Base-by-base conservation (phyloP, 306 rosid species). In the Pyrus bretschneideri region DNA sequence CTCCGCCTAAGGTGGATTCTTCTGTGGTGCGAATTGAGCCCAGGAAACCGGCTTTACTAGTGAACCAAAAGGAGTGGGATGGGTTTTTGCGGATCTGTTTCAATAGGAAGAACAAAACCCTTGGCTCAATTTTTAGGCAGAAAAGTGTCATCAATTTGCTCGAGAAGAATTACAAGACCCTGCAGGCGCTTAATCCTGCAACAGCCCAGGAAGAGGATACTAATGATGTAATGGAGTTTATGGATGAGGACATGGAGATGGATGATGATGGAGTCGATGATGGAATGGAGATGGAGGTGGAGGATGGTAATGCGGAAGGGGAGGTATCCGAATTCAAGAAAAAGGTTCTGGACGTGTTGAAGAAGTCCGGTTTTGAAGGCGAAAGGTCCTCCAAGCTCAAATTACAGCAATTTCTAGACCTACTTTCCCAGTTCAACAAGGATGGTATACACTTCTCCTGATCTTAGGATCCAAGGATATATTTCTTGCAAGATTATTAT, bases 1-100 rank as follows among this genome's bases (percentile, higher is more conserved):
- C 96, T 61, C 98, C 96, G 0, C 98, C 98, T 0, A 94, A 94
- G 81, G 98, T 94, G 12, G 96, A 95, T 84, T 95, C 98, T 17
- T 92, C 97, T 2, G 97, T 92, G 0, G 96, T 95, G 30, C 81
- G 97, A 25, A 92, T 92, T 29, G 98, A 95, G 87, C 97, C 98
- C 2, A 80, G 96, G 82, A 90, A 82, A 67, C 98, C 94, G 0
- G 89, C 83, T 2, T 86, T 89, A 55, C 91, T 87, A 68, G 97
- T 92, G 68, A 89, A 90, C 42, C 95, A 89, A 27, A 88, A 87
- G 82, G 97, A 92, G 75, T 95, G 98, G 98, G 97, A 95, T 73
- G 98, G 98, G 11, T 95, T 95, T 59, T 58, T 95, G 70, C 78
- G 97, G 11, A 85, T 88, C 18, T 95, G 97, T 74, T 95, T 95